These are phyloP conservation scores for Candida cerambycidarum DNA, from an alignment of 805 yeast genomes.

Conservation along the genomic window DNA sequence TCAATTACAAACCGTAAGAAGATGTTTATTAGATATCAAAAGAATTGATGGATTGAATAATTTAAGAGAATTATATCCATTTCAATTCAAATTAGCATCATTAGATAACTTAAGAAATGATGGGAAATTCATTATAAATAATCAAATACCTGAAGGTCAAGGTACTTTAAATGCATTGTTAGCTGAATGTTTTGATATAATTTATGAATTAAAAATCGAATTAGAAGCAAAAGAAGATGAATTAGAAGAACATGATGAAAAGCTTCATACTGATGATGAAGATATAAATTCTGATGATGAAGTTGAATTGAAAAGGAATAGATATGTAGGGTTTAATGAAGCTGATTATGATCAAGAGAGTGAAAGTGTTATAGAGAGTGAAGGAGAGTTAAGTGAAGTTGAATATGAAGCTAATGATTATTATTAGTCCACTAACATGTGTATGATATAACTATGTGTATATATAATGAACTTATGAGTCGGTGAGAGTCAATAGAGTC, in stretches of 20 bases:
- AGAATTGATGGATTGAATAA: conserved; percentile 89
- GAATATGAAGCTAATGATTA: conserved; percentile 46
- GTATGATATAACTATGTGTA: conserved; percentile 1
- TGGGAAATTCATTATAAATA: conserved; percentile 88
- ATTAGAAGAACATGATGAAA: conserved; percentile 12
- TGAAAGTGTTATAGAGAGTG: conserved; percentile 33
- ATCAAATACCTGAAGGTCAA: conserved; percentile 95
- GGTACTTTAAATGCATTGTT: conserved; percentile 88
- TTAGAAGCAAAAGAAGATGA: conserved; percentile 61
- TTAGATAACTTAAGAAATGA: conserved; percentile 84
- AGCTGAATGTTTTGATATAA: conserved; percentile 92
- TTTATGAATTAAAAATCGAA: conserved; percentile 87
- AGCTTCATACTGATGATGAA: conserved; percentile 24
- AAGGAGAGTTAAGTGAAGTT: conserved; percentile 15
- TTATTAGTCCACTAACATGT: conserved; percentile 21
- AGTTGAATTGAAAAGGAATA: conserved; percentile 43
- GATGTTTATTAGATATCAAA: conserved; percentile 86
- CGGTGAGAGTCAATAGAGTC: too few relatives aligned
- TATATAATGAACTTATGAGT: conserved; percentile 4
- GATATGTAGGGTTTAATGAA: conserved; percentile 44
- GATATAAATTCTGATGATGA: conserved; percentile 42
- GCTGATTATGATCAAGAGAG: conserved; percentile 45
- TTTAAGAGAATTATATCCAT: conserved; percentile 89
- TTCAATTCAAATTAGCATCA: conserved; percentile 89
- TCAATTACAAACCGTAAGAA: conserved; percentile 86